Conservation (phyloP, 2,329 filamentous ascomycete genomes). For the Fusarium longipes region DNA sequence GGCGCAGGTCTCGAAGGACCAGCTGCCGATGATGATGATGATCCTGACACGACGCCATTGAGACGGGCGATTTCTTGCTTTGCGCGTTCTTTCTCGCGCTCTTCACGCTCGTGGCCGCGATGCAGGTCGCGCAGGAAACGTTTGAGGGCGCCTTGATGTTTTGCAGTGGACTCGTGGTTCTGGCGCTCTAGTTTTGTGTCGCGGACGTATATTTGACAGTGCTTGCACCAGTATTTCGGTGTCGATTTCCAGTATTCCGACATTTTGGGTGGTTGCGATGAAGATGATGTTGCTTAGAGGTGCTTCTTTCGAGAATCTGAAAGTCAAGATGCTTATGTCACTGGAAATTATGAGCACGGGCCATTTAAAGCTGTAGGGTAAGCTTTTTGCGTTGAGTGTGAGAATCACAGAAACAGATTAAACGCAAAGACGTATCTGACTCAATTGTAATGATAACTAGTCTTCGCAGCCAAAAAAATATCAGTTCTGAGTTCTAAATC, state of each 20-base stretch:
- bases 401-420: background rate
- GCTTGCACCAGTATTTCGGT: constrained; percentile 98
- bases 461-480: background rate
- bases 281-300: background rate
- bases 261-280: constrained; percentile 65
- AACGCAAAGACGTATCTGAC: too few relatives aligned
- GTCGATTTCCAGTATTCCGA: constrained; percentile 99
- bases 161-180: constrained; percentile 88
- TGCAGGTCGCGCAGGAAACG: constrained; percentile 91
- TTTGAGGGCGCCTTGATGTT: constrained; percentile 87
- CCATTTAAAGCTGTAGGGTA: constrained; percentile 19
- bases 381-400: background rate
- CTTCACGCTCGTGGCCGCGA: constrained; percentile 81
- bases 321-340: constrained; percentile 32
- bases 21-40: constrained; percentile 48
- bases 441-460: background rate
- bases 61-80: constrained; percentile 87
- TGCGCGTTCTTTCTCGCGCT: constrained; percentile 83
- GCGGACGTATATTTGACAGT: constrained; percentile 89
- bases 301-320: background rate
- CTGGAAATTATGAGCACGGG: background rate
- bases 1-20: constrained; percentile 32
- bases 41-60: constrained; percentile 76
- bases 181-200: constrained; percentile 90
- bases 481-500: accelerated